Evolutionary conservation across 2,329 filamentous ascomycete genomes (phyloP).

Genomic region (Colletotrichum higginsianum): DNA sequence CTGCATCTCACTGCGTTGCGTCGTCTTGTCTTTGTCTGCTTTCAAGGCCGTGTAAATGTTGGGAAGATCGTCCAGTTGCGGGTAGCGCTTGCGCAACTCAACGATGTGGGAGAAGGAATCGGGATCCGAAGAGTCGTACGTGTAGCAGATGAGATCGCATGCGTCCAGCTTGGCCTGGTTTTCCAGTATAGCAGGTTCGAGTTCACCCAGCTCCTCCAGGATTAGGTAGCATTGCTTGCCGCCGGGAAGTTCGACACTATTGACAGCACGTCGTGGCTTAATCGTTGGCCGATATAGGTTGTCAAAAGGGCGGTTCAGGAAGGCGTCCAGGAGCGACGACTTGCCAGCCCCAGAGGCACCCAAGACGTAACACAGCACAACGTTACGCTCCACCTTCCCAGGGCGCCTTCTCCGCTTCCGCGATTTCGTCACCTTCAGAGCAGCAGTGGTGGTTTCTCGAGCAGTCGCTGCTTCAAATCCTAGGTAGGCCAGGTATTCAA

Average conservation of each 20-base stretch:
- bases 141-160: slow-evolving; percentile 94
- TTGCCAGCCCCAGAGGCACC: slow-evolving; percentile 91
- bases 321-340: slow-evolving; percentile 90
- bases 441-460: slow-evolving; percentile 84
- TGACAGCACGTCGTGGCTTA: slow-evolving; percentile 92
- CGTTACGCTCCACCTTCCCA: slow-evolving; percentile 91
- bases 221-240: slow-evolving; percentile 98
- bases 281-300: slow-evolving; percentile 92
- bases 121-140: slow-evolving; percentile 96
- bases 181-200: slow-evolving; percentile 95
- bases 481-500: slow-evolving; percentile 96
- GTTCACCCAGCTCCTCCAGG: slow-evolving; percentile 91
- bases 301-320: slow-evolving; percentile 90
- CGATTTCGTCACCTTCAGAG: slow-evolving; percentile 92
- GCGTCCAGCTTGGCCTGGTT: slow-evolving; percentile 91
- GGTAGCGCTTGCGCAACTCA: slow-evolving; percentile 81
- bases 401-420: slow-evolving; percentile 87
- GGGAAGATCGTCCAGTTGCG: slow-evolving; percentile 89
- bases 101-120: slow-evolving; percentile 96
- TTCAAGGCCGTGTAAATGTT: slow-evolving; percentile 95
- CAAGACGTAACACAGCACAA: slow-evolving; percentile 93
- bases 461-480: slow-evolving; percentile 88
- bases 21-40: slow-evolving; percentile 95
- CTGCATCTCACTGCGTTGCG: slow-evolving; percentile 91
- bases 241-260: slow-evolving; percentile 94